These are phyloP conservation scores for Ogataea nakhonphanomensis DNA, from an alignment of 805 yeast species.

Conservation along the genomic window DNA sequence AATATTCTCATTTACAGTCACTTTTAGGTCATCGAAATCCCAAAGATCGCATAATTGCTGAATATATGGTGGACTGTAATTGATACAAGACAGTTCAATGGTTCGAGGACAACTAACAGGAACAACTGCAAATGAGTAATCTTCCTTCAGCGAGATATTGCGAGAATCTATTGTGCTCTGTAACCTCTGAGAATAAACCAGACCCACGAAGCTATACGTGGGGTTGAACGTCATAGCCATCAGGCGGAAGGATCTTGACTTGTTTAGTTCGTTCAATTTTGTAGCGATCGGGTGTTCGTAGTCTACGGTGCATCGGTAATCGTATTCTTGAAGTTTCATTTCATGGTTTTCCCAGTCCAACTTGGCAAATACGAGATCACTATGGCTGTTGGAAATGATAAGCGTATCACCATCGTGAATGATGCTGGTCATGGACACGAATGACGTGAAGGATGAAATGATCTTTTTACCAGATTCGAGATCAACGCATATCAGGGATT, in stretches of 20 bases:
- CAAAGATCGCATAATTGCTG: conserved; percentile 2
- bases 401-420: conserved; percentile 11
- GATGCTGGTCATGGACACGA: conserved; percentile 17
- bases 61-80: conserved; percentile 9
- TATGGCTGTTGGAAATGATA: conserved; percentile 12
- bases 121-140: conserved; percentile 12
- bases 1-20: background rate
- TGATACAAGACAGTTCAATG: conserved; percentile 4
- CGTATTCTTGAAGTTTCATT: conserved; percentile 1
- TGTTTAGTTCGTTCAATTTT: conserved; percentile 15
- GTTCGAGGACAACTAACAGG: background rate
- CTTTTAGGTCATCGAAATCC: background rate
- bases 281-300: conserved; percentile 9
- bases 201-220: conserved; percentile 8
- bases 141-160: conserved; percentile 12
- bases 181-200: conserved; percentile 11
- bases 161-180: conserved; percentile 13
- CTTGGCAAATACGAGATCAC: conserved; percentile 6
- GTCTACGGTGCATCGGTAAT: conserved; percentile 11
- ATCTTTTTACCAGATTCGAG: conserved; percentile 3
- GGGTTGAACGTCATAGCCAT: conserved; percentile 10
- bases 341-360: conserved; percentile 8
- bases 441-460: conserved; percentile 2
- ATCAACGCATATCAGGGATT: conserved; percentile 1
- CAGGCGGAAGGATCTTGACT: conserved; percentile 8